Evolutionary conservation across 1,284 basidiomycete genomes (phyloP), one percentile per base, ranked within the genome.

Genomic region (Ganoderma boninense): DNA sequence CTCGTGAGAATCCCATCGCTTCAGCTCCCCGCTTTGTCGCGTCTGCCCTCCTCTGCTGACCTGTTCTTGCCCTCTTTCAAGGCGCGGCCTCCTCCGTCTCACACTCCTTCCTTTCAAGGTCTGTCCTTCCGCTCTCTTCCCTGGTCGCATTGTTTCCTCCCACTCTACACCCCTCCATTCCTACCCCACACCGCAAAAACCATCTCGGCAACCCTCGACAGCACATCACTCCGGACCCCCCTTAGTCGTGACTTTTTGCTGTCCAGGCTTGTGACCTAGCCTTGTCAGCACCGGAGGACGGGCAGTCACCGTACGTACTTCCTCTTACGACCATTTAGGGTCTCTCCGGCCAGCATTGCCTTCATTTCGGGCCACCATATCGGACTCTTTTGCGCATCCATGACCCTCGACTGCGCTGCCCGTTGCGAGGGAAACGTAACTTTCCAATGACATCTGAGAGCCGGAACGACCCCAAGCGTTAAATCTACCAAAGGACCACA

Each of bases 81-180:
- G 89, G 89, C 83, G 85, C 90, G 89, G 88, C 89, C 88, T 89
- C 89, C 89, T 91, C 88, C 89, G 88, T 84, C 79, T 79, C 78
- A 87, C 89, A 82, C 79, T 92, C 90, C 73, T 89, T 90, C 79
- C 77, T 77, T 75, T 75, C 81, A 83, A 87, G 86, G 90, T 89
- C 74, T 69, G 80, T 79, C n/a, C 46, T 29, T 44, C 56, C 38
- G 38, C 59, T 52, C n/a, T 52, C 59, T 46, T 23, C 23, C 64
- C 49, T 54, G 42, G 20, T 13, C 40, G 56, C 52, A 35, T n/a
- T n/a, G n/a, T 26, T 42, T 42, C 32, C 49, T 20, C 32, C 57
- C 46, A 62, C 67, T 46, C 72, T 68, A 32, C 62, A 29, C 44
- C 62, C n/a, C 40, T 32, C 14, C 40, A 23, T 59, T 43, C 52